Percentiles rank a stretch among this genome's conserved stretches.
Evolutionary conservation across 768 basidiomycete genomes (phyloP).

Genomic region (Tulasnella sp.): DNA sequence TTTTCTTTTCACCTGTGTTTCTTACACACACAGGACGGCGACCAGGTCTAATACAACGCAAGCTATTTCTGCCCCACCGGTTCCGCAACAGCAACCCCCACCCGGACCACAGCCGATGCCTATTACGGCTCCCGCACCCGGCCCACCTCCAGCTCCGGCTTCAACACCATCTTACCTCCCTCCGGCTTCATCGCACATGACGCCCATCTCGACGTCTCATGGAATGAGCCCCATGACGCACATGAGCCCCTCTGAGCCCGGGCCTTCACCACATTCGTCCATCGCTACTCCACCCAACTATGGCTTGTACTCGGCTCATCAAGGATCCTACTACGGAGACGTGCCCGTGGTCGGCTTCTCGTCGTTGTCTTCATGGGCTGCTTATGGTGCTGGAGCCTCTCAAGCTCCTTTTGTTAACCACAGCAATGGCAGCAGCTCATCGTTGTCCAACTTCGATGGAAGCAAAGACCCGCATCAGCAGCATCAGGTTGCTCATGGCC

Average conservation of each 20-base stretch:
- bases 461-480: constrained; percentile 9
- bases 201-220: constrained; percentile 4
- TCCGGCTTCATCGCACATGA: constrained; percentile 18
- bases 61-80: constrained; percentile 12
- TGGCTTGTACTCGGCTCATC: not conserved
- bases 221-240: constrained; percentile 13
- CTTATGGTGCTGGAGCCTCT: not conserved
- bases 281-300: constrained; percentile 18
- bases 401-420: constrained; percentile 7
- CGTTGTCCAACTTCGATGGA: constrained; percentile 16
- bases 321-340: constrained; percentile 10
- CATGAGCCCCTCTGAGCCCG: not conserved
- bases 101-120: constrained; percentile 11
- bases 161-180: constrained; percentile 10
- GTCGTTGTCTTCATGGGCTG: constrained; percentile 16
- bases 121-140: not conserved
- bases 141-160: not conserved
- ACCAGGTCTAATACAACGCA: not conserved
- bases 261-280: constrained; percentile 16
- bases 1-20: not conserved
- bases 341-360: constrained; percentile 15
- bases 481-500: not conserved
- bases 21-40: constrained; percentile 8
- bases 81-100: constrained; percentile 2
- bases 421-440: constrained; percentile 3